Percentiles rank a stretch among this genome's conserved stretches.
Evolutionary conservation across 345 rosid genomes (phyloP).

Genomic region (Camelina hispida): DNA sequence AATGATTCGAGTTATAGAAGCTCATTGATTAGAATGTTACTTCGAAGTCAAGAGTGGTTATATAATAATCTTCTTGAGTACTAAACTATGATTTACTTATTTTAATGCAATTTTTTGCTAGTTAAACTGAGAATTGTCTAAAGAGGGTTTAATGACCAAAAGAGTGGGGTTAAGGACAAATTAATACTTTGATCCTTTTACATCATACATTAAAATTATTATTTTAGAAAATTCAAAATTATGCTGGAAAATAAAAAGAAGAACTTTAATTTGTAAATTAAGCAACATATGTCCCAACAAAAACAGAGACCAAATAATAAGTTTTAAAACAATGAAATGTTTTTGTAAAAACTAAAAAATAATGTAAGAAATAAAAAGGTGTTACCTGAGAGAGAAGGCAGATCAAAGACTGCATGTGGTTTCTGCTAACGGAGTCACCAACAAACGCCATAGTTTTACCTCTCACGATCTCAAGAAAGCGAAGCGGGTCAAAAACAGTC

Average conservation of each 20-base stretch:
- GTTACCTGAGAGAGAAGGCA: conserved; percentile 89
- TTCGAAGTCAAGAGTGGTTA: conserved; percentile 41
- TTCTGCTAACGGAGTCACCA: conserved; percentile 89
- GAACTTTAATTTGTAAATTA: not conserved
- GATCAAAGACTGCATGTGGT: conserved; percentile 96
- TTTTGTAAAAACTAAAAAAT: no score
- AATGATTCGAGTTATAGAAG: conserved; percentile 36
- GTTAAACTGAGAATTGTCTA: not conserved
- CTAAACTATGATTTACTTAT: conserved; percentile 8
- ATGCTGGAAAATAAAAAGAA: not conserved
- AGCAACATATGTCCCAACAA: not conserved
- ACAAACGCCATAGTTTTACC: conserved; percentile 86
- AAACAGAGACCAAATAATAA: no score
- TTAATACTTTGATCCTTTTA: conserved; percentile 5
- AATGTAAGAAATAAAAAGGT: no score
- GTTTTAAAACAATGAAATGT: not conserved
- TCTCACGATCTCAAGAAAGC: conserved; percentile 71
- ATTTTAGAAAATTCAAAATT: not conserved
- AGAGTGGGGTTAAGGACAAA: not conserved
- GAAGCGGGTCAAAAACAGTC: conserved; percentile 69
- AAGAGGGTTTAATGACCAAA: not conserved
- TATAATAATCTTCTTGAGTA: conserved; percentile 14
- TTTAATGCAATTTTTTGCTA: not conserved
- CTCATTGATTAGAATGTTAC: conserved; percentile 37
- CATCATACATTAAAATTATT: not conserved